A percentile compares a stretch with the other conserved stretches of the same genome.
Conservation (phyloP, 805 yeast species). For the Scheffersomyces lignosus region DNA sequence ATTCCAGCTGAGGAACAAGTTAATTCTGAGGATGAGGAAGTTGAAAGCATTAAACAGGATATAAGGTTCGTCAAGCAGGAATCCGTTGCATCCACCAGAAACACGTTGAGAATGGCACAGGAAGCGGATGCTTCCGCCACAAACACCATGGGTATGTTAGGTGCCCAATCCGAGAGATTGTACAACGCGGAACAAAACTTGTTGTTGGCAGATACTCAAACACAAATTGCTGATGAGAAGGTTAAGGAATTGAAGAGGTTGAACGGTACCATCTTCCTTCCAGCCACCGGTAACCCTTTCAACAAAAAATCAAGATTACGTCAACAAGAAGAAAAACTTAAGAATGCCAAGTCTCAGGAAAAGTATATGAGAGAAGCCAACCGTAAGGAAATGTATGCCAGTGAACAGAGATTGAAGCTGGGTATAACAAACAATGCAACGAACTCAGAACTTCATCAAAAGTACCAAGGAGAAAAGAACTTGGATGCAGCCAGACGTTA, state of each 20-base stretch:
- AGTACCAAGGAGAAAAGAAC: slow-evolving; percentile 53
- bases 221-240: slow-evolving; percentile 77
- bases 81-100: slow-evolving; percentile 80
- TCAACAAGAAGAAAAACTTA: slow-evolving; percentile 70
- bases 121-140: slow-evolving; percentile 47
- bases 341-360: slow-evolving; percentile 60
- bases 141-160: slow-evolving; percentile 87
- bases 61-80: slow-evolving; percentile 83
- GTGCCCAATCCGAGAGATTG: slow-evolving; percentile 87
- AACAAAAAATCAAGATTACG: slow-evolving; percentile 74
- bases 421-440: slow-evolving; percentile 52
- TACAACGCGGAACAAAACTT: slow-evolving; percentile 77
- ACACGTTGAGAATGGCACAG: slow-evolving; percentile 61
- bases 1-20: slow-evolving; percentile 36
- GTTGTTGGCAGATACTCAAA: slow-evolving; percentile 77
- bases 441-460: slow-evolving; percentile 36
- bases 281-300: slow-evolving; percentile 82
- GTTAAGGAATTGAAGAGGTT: slow-evolving; percentile 76
- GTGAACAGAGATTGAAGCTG: slow-evolving; percentile 67
- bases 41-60: slow-evolving; percentile 81
- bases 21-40: slow-evolving; percentile 79
- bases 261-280: slow-evolving; percentile 79
- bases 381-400: slow-evolving; percentile 55
- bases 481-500: slow-evolving; percentile 64
- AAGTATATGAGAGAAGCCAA: slow-evolving; percentile 62